Percentiles rank a stretch among this genome's conserved stretches.
phyloP scores from a whole-genome alignment of 1,284 basidiomycete genomes.

The Melampsora occidentalis region DNA sequence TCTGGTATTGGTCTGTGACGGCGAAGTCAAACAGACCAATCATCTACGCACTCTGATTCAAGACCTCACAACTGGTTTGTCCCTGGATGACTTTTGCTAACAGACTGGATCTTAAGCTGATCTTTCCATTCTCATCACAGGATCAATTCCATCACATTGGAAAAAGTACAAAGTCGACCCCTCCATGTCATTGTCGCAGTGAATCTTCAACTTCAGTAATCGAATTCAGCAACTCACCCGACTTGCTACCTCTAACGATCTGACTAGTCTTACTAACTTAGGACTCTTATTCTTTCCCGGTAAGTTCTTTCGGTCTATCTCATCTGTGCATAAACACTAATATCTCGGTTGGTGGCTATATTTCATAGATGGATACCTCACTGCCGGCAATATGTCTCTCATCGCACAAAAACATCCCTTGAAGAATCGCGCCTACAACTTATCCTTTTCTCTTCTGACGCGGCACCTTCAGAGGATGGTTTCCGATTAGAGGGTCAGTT shows the following conservation, averaged over 20 bases:
- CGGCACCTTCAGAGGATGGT: constrained; percentile 58
- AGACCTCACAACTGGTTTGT: constrained; percentile 77
- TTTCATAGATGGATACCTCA: constrained; percentile 72
- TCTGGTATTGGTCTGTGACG: constrained; percentile 77
- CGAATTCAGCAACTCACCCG: constrained; percentile 74
- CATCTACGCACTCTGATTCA: constrained; percentile 83
- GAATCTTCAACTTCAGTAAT: constrained; percentile 73
- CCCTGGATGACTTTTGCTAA: neutral
- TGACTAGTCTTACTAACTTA: constrained; percentile 71
- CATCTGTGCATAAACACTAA: neutral
- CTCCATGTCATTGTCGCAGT: constrained; percentile 64
- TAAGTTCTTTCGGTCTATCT: constrained; percentile 2
- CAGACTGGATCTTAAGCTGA: neutral
- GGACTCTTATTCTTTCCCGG: constrained; percentile 89
- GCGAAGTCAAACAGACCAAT: constrained; percentile 87
- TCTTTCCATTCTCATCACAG: constrained; percentile 55
- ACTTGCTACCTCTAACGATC: constrained; percentile 65
- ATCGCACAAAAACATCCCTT: constrained; percentile 81
- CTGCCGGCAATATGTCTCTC: constrained; percentile 87
- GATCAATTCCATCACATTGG: constrained; percentile 83
- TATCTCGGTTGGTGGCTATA: neutral
- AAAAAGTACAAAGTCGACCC: constrained; percentile 79
- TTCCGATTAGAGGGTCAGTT: constrained; percentile 79
- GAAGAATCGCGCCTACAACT: constrained; percentile 79
- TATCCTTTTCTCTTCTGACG: constrained; percentile 67